Evolutionary conservation across 176 grass and related monocot species (phyloP).

Genomic region (Aegilops longissima): DNA sequence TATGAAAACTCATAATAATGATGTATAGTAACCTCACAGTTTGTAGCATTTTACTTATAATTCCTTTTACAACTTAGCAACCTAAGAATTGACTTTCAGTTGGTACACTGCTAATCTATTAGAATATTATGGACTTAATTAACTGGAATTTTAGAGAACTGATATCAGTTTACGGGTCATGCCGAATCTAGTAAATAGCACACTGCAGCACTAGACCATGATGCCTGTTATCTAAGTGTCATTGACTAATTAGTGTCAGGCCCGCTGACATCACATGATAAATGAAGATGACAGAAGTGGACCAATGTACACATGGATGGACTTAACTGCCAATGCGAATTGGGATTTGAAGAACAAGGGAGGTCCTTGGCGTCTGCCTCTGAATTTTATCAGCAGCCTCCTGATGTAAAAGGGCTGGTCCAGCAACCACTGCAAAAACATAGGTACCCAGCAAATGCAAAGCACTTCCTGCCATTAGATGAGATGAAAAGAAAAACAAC

Average conservation of each 20-base stretch:
- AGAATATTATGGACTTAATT: not conserved
- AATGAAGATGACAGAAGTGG: not conserved
- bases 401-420: constrained; percentile 19
- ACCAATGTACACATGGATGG: not conserved
- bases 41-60: not conserved
- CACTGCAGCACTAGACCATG: not conserved
- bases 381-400: constrained; percentile 16
- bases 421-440: no score
- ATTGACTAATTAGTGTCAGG: not conserved
- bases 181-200: not conserved
- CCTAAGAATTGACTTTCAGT: not conserved
- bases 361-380: not conserved
- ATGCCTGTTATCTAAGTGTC: not conserved
- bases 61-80: not conserved
- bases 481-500: no score
- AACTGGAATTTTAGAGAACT: not conserved
- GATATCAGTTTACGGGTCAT: not conserved
- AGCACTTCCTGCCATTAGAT: no score
- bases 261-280: not conserved
- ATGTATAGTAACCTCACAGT: not conserved
- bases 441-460: no score
- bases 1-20: not conserved
- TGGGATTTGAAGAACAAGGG: not conserved
- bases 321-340: constrained; percentile 16
- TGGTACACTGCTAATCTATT: not conserved